Evolutionary conservation across 371 early-diverging fungal species (phyloP).

Genomic region (Cladochytrium tenue): DNA sequence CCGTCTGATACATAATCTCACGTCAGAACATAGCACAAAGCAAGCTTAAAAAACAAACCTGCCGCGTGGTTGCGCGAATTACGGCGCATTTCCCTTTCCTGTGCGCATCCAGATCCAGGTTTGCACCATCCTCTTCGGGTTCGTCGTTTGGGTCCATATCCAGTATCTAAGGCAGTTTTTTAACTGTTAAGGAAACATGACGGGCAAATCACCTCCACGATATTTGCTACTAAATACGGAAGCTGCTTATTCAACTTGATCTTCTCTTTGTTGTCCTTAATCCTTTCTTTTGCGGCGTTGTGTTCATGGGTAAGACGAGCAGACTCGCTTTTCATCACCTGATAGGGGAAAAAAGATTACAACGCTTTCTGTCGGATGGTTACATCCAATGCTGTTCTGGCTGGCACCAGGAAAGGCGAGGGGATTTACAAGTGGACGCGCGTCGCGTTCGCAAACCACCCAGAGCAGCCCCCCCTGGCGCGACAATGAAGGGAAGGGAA

Average conservation of each 20-base stretch:
- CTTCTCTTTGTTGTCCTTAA: constrained; percentile 98
- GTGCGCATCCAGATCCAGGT: constrained; percentile 88
- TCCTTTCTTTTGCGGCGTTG: constrained; percentile 83
- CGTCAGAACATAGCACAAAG: background rate
- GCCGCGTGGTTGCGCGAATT: constrained; percentile 94
- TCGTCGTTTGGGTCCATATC: constrained; percentile 89
- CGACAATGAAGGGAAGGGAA: too few species aligned
- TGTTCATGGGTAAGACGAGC: constrained; percentile 88
- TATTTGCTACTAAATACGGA: constrained; percentile 98
- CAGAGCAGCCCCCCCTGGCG: too few species aligned
- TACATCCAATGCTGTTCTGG: too few species aligned
- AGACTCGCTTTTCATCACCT: constrained; percentile 91
- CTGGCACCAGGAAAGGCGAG: too few species aligned
- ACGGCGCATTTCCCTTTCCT: constrained; percentile 97
- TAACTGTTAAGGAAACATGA: background rate
- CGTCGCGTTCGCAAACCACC: too few species aligned
- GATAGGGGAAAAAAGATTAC: constrained; percentile 1
- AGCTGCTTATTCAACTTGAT: constrained; percentile 98
- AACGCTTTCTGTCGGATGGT: too few species aligned
- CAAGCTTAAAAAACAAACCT: constrained; percentile 53
- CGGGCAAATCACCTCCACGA: constrained; percentile 82
- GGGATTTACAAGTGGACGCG: too few species aligned
- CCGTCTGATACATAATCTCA: too few species aligned
- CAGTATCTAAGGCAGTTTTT: constrained; percentile 63
- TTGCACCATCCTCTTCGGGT: constrained; percentile 90